A percentile compares a stretch with the other conserved stretches of the same genome.
Evolutionary conservation across 2,329 filamentous ascomycete genomes (phyloP).

Genomic region (Cladosporium sp.): DNA sequence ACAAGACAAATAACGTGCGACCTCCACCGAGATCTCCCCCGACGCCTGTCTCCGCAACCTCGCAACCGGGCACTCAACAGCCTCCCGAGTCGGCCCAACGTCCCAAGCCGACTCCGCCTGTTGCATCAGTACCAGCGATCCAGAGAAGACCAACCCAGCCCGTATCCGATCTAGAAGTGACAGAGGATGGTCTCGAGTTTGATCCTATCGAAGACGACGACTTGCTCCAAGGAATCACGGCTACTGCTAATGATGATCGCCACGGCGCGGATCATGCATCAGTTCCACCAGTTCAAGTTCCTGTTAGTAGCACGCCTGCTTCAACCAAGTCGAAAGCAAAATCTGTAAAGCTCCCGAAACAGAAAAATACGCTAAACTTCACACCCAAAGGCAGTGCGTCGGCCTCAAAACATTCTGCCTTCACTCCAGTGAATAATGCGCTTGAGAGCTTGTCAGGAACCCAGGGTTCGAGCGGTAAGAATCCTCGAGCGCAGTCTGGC

Average conservation of each 20-base stretch:
- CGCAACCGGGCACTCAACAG: background rate
- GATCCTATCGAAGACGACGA: slow-evolving; percentile 20
- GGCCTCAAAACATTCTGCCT: background rate
- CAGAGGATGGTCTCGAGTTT: slow-evolving; percentile 1
- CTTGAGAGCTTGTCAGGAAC: background rate
- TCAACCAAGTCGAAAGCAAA: background rate
- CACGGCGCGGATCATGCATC: background rate
- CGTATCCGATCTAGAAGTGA: background rate
- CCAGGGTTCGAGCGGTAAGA: slow-evolving; percentile 2
- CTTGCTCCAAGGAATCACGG: slow-evolving; percentile 4
- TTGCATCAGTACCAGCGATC: background rate
- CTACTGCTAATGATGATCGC: background rate
- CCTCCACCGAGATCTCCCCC: slow-evolving; percentile 6
- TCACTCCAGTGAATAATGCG: background rate
- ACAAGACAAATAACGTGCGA: background rate
- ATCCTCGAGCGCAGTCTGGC: slow-evolving; percentile 3
- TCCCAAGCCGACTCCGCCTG: slow-evolving; percentile 7
- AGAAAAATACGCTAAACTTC: background rate
- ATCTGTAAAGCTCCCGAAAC: background rate
- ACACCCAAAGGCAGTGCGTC: background rate
- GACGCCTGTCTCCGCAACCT: slow-evolving; percentile 6
- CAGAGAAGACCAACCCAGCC: background rate
- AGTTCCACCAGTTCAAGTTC: background rate
- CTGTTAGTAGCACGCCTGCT: background rate
- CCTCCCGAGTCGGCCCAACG: slow-evolving; percentile 20